A percentile compares a stretch with the other conserved stretches of the same genome.
Evolutionary conservation across 305 asterid species (phyloP).

Genomic region (Plantago coronopus): DNA sequence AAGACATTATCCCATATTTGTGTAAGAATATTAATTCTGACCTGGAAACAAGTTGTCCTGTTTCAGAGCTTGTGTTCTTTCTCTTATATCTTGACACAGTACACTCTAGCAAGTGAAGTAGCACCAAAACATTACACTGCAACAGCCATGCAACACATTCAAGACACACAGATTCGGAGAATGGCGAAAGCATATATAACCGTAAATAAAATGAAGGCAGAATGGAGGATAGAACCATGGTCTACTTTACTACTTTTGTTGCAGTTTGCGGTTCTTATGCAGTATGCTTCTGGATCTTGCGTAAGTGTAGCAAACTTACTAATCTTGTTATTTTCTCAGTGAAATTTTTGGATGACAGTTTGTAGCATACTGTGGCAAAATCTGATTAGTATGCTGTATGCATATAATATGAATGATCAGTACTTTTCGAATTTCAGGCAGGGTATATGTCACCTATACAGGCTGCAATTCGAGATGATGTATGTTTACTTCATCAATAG

Average conservation of each 20-base stretch:
- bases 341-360: background rate
- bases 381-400: background rate
- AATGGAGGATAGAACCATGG: background rate
- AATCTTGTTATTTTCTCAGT: background rate
- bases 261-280: conserved; percentile 15
- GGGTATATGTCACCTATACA: conserved; percentile 97
- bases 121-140: background rate
- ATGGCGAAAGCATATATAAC: background rate
- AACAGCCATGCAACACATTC: background rate
- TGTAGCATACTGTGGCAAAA: background rate
- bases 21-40: background rate
- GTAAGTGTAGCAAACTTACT: background rate
- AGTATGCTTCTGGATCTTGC: conserved; percentile 5
- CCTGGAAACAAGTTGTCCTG: conserved; percentile 2
- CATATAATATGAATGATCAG: background rate
- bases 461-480: conserved; percentile 60
- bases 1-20: background rate
- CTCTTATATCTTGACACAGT: background rate
- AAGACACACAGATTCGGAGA: conserved; percentile 13
- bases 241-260: conserved; percentile 7
- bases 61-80: background rate
- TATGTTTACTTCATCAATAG: conserved; percentile 61
- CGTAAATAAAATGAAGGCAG: background rate
- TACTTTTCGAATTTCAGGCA: conserved; percentile 40
- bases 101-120: conserved; percentile 1